Conservation (phyloP, 805 yeast genomes). For the Ogataea zsoltii region DNA sequence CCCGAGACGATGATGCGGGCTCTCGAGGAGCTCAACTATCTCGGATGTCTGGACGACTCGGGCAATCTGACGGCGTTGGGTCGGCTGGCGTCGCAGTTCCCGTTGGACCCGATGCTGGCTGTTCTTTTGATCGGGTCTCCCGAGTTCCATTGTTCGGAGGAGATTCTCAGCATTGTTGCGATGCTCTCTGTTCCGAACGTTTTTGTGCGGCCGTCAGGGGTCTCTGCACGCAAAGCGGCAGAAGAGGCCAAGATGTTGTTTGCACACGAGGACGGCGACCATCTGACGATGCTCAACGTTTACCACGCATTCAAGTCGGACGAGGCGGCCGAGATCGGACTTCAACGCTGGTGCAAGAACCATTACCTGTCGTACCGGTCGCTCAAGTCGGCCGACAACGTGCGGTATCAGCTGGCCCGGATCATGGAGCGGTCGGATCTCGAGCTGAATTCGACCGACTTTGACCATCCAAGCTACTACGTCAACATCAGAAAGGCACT, state of each 20-base stretch:
- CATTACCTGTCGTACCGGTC: conserved; percentile 85
- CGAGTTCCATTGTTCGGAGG: conserved; percentile 83
- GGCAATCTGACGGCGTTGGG: conserved; percentile 91
- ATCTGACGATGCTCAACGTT: conserved; percentile 84
- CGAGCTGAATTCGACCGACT: conserved; percentile 68
- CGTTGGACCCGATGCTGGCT: conserved; percentile 93
- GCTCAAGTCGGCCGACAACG: conserved; percentile 80
- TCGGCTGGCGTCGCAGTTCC: conserved; percentile 87
- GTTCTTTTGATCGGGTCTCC: conserved; percentile 89
- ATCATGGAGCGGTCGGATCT: conserved; percentile 82
- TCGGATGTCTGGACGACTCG: conserved; percentile 87
- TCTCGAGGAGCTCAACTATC: conserved; percentile 87
- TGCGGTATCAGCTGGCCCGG: conserved; percentile 78
- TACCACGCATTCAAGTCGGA: conserved; percentile 79
- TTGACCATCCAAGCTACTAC: conserved; percentile 64
- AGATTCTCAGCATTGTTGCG: conserved; percentile 84
- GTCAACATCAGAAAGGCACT: conserved; percentile 83
- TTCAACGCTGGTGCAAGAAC: conserved; percentile 87
- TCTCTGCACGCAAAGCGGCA: conserved; percentile 81
- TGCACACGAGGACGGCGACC: conserved; percentile 95
- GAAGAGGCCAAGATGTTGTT: conserved; percentile 86
- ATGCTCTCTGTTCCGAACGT: conserved; percentile 90
- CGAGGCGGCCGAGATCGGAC: conserved; percentile 65
- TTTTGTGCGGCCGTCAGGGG: conserved; percentile 89
- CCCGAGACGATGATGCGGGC: conserved; percentile 99